Conservation (phyloP, 1,284 basidiomycete species). For the Boletus semigastroideus region DNA sequence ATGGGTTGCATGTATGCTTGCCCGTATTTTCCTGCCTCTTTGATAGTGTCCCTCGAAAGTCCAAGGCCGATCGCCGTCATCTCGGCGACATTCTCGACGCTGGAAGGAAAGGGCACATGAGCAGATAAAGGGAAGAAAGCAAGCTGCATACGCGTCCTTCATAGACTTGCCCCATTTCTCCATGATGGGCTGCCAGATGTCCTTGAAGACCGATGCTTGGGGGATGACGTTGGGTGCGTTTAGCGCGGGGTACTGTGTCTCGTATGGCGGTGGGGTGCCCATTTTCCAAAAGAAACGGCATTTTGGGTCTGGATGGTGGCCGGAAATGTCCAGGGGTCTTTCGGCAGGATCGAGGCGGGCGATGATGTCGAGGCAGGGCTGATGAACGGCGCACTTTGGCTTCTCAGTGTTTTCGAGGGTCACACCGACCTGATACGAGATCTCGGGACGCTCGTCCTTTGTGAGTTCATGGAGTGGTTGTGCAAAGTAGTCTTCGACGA, state of each 20-base stretch:
- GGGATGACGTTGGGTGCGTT: constrained; percentile 84
- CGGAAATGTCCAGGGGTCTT: constrained; percentile 78
- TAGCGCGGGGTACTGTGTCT: constrained; percentile 71
- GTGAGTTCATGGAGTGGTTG: constrained; percentile 62
- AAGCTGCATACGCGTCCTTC: constrained; percentile 73
- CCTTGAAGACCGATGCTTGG: constrained; percentile 34
- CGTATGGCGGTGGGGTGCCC: constrained; percentile 72
- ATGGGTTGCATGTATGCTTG: constrained; percentile 34
- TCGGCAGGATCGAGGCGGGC: constrained; percentile 70
- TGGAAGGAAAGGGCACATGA: constrained; percentile 30
- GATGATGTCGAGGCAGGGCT: constrained; percentile 73
- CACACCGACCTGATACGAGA: constrained; percentile 79
- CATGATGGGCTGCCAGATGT: constrained; percentile 48
- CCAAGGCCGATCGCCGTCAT: constrained; percentile 84
- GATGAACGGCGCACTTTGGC: constrained; percentile 80
- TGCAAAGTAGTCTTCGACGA: constrained; percentile 86
- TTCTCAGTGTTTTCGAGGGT: constrained; percentile 93
- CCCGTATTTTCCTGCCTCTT: constrained; percentile 81
- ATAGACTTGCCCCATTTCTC: constrained; percentile 83
- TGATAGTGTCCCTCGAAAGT: constrained; percentile 64
- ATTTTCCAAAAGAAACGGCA: constrained; percentile 93
- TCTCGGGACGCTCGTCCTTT: constrained; percentile 78
- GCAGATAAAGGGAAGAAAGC: background rate
- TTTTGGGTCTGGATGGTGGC: constrained; percentile 84
- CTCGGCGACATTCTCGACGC: constrained; percentile 77